Conservation (phyloP, 352 stramenopile genomes). For the Aphanomyces cochlioides region DNA sequence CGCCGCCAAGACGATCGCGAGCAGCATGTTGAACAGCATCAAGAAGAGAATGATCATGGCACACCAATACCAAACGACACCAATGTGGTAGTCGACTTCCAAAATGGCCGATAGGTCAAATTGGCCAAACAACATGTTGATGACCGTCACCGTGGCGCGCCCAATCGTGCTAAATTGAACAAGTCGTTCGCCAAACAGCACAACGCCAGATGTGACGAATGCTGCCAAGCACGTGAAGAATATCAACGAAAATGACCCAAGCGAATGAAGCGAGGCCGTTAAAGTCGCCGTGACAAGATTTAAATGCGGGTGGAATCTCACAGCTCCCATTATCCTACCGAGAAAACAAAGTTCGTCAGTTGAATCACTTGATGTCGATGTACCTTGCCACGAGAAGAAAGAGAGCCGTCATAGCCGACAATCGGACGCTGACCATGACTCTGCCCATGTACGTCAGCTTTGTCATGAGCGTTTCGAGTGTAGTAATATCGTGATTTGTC, state of each 20-base stretch:
- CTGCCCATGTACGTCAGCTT: conserved; percentile 6
- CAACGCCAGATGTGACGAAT: conserved; percentile 44
- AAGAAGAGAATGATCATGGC: conserved; percentile 65
- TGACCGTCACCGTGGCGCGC: conserved; percentile 46
- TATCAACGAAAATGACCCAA: conserved; percentile 50
- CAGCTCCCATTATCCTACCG: conserved; percentile 29
- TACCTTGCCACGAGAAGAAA: conserved; percentile 19
- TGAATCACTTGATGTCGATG: neutral
- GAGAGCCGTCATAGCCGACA: conserved; percentile 19
- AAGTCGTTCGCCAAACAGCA: conserved; percentile 59
- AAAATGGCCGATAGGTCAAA: conserved; percentile 55
- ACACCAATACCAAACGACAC: conserved; percentile 60
- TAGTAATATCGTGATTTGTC: conserved; percentile 2
- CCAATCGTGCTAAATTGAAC: conserved; percentile 45
- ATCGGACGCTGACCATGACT: conserved; percentile 12
- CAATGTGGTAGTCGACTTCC: conserved; percentile 41
- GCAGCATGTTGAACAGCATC: conserved; percentile 69
- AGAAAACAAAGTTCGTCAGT: neutral
- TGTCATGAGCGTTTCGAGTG: neutral
- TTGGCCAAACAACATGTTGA: conserved; percentile 66
- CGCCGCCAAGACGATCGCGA: conserved; percentile 59
- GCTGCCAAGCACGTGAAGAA: conserved; percentile 57
- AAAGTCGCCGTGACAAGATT: conserved; percentile 59
- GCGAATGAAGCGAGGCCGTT: conserved; percentile 45
- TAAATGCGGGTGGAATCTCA: conserved; percentile 51